Evolutionary conservation across 148 eudicot species (phyloP), one percentile per base, ranked within the genome.

Genomic region (Fagopyrum homotropicum): DNA sequence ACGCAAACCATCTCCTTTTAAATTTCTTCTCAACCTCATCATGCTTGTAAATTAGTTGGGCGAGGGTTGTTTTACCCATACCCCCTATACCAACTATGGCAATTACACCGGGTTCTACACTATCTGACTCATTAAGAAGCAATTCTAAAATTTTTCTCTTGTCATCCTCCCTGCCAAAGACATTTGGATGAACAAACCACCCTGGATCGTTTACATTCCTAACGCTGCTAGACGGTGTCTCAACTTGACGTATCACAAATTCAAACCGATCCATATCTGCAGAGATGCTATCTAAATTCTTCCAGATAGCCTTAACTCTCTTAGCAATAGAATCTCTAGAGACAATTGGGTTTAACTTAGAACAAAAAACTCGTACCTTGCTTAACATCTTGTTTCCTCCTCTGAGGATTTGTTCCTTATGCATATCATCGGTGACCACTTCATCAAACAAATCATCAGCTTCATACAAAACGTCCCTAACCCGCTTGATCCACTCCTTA

Each of bases 401-500:
- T 59, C 5, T 26, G 66, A 17, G 7, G 11, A 49, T 49, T 8
- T 49, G 52, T 12, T 49, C 3, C 66, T 59, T 26, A 26, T 19
- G 35, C 66, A 59, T 17, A 22, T 22, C 66, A 19, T 7, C 17
- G 9, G 61, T 56, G 61, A 7, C 26, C 19, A 56, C 61, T 8
- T 56, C 61, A n/a, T 56, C 61, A 17, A 56, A 4, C 9, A 56
- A 3, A 56, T 56, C 61, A 4, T 56, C 61, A 56, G 26, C 61
- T 16, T 59, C 66, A 14, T 59, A 59, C 12, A 59, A 6, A 35
- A 59, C 66, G 0, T 22, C 66, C 30, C 17, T 59, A 35, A 17
- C 17, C 66, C 66, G 19, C 66, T 26, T 12, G 26, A 78, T 69
- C 81, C 81, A 82, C 61, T 22, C 52, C 5, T 17, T 55, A 2